Conservation (phyloP, 148 eudicot genomes). For the Salicornia ramosissima region DNA sequence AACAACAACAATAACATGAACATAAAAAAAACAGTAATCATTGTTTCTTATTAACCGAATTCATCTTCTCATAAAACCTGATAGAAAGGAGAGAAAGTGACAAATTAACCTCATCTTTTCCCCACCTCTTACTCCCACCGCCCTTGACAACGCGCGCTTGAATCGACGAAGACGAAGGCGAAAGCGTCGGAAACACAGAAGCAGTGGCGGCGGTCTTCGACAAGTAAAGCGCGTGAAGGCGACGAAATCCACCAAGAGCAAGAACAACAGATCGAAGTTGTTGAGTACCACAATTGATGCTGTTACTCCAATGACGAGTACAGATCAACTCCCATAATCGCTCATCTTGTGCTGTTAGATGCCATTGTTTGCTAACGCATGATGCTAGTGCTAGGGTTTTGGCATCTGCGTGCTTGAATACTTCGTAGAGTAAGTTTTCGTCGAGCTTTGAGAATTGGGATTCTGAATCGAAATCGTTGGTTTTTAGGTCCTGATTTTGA, state of each 20-base stretch:
- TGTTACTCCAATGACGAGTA: conserved; percentile 48
- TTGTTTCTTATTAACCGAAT: conserved; percentile 35
- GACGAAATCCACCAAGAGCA: conserved; percentile 80
- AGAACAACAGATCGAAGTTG: conserved; percentile 76
- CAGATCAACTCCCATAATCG: conserved; percentile 90
- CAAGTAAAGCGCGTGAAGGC: conserved; percentile 56
- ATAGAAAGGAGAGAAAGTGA: conserved; percentile 72
- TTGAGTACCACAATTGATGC: conserved; percentile 33
- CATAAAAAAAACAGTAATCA: conserved; percentile 12
- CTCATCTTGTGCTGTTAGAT: conserved; percentile 64
- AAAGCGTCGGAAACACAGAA: conserved; percentile 8
- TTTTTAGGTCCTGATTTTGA: not conserved
- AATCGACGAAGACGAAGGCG: conserved; percentile 35
- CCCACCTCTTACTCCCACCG: conserved; percentile 39
- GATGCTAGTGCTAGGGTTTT: conserved; percentile 52
- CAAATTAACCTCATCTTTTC: conserved; percentile 82
- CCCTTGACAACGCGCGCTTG: conserved; percentile 16
- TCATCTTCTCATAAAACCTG: conserved; percentile 73
- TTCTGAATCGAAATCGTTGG: not conserved
- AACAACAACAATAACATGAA: no score
- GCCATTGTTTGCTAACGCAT: conserved; percentile 68
- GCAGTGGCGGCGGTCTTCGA: conserved; percentile 20
- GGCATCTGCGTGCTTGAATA: conserved; percentile 70
- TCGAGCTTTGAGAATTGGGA: conserved; percentile 36
- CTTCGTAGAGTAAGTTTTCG: conserved; percentile 71